phyloP scores from a whole-genome alignment of 2,329 filamentous ascomycete species.

The Cryphonectria naterciae region DNA sequence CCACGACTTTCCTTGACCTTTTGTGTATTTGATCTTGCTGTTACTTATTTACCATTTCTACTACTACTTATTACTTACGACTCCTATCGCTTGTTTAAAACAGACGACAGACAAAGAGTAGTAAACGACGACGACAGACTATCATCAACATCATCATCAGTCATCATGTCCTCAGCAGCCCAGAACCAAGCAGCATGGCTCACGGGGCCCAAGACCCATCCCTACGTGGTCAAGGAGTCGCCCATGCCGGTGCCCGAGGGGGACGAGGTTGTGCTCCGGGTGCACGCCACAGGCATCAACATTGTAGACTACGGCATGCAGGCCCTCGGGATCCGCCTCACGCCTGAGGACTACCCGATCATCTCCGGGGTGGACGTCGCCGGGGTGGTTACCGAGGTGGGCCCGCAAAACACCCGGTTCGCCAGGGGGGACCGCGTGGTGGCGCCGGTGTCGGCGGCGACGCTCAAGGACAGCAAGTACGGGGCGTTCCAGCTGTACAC shows the following conservation, averaged over 20 bases:
- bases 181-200: constrained; percentile 13
- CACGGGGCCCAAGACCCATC: neutral
- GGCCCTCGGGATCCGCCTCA: neutral
- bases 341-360: constrained; percentile 37
- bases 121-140: neutral
- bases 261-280: constrained; percentile 31
- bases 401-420: constrained; percentile 35
- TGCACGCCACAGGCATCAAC: constrained; percentile 38
- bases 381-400: constrained; percentile 41
- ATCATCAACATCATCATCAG: neutral
- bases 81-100: too few relatives aligned
- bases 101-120: neutral
- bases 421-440: constrained; percentile 15
- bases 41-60: neutral
- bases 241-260: neutral
- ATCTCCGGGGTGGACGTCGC: constrained; percentile 42
- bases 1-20: neutral
- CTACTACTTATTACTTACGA: too few relatives aligned
- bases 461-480: constrained; percentile 14
- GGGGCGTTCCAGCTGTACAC: constrained; percentile 36
- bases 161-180: neutral
- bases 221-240: constrained; percentile 2
- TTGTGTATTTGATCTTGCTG: neutral
- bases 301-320: constrained; percentile 32
- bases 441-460: neutral